These are phyloP conservation scores for Elsinoe batatas DNA, from an alignment of 2,329 filamentous ascomycete species.

Conservation along the genomic window DNA sequence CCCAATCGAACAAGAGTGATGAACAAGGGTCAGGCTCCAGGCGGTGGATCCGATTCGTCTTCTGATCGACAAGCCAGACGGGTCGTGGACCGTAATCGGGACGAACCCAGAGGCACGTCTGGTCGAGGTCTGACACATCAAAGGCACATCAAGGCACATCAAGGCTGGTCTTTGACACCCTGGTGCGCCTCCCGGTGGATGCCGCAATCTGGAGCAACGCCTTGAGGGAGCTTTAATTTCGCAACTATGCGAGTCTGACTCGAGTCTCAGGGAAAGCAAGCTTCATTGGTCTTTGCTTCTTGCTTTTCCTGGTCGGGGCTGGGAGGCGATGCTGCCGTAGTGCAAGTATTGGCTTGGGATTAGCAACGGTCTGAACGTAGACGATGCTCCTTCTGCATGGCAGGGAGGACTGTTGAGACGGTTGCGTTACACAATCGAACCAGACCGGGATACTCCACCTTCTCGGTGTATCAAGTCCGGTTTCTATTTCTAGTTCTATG, in stretches of 20 bases:
- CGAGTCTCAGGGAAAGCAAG: neutral
- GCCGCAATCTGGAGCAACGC: slow-evolving; percentile 11
- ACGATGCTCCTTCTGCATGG: neutral
- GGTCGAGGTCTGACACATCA: neutral
- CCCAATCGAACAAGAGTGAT: neutral
- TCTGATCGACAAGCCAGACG: slow-evolving; percentile 11
- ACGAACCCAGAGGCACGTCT: neutral
- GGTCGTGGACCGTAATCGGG: slow-evolving; percentile 6
- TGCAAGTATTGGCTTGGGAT: slow-evolving; percentile 1
- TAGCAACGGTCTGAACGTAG: neutral
- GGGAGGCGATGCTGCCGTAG: too few relatives aligned
- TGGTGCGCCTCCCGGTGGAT: slow-evolving; percentile 1
- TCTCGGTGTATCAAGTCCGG: neutral
- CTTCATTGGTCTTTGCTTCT: neutral
- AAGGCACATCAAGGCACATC: neutral
- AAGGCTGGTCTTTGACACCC: neutral
- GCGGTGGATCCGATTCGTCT: slow-evolving; percentile 4
- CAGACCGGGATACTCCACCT: slow-evolving; percentile 7
- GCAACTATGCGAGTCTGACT: neutral
- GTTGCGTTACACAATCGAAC: neutral
- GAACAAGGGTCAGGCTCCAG: slow-evolving; percentile 5
- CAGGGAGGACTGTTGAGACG: neutral
- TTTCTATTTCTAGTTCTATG: slow-evolving; percentile 1
- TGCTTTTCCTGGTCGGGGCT: neutral
- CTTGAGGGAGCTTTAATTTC: slow-evolving; percentile 1